A percentile compares a stretch with the other conserved stretches of the same genome.
These are phyloP conservation scores for Pseudevernia furfuracea DNA, from an alignment of 495 filamentous ascomycete genomes.

Conservation along the genomic window DNA sequence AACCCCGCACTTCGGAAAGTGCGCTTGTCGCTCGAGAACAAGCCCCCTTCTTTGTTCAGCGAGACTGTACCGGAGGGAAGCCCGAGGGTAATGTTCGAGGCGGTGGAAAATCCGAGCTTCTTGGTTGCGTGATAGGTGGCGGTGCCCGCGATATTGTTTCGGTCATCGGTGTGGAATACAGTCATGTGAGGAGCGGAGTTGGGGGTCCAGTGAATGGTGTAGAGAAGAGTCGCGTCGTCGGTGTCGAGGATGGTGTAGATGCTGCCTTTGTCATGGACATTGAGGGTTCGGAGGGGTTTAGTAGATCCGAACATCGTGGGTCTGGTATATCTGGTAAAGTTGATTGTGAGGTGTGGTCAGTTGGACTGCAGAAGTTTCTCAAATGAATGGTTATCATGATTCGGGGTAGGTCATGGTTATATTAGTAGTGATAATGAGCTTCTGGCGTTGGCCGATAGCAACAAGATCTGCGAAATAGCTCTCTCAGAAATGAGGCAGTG, in stretches of 20 bases:
- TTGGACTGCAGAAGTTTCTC: too few species aligned
- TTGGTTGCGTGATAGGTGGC: conserved; percentile 1
- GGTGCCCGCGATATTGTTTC: neutral
- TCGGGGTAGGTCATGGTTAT: neutral
- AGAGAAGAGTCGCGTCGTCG: neutral
- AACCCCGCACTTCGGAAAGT: neutral
- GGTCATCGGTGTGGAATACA: neutral
- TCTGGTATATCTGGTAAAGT: neutral
- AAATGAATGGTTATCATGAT: neutral
- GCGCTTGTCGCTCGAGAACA: neutral
- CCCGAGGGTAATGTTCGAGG: neutral
- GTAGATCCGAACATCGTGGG: neutral
- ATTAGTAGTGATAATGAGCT: neutral
- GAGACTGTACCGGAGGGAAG: neutral
- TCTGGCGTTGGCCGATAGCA: neutral
- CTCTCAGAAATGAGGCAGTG: neutral
- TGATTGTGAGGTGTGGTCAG: neutral
- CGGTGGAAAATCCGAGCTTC: neutral
- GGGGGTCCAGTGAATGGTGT: neutral
- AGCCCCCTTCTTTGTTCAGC: neutral
- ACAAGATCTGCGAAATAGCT: neutral
- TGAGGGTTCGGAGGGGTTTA: conserved; percentile 2
- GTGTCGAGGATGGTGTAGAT: neutral
- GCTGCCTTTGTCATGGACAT: conserved; percentile 1
- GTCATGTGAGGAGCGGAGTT: conserved; percentile 2